A percentile compares a stretch with the other conserved stretches of the same genome.
Conservation (phyloP, 768 basidiomycete species). For the Candolleomyces eurysporus region DNA sequence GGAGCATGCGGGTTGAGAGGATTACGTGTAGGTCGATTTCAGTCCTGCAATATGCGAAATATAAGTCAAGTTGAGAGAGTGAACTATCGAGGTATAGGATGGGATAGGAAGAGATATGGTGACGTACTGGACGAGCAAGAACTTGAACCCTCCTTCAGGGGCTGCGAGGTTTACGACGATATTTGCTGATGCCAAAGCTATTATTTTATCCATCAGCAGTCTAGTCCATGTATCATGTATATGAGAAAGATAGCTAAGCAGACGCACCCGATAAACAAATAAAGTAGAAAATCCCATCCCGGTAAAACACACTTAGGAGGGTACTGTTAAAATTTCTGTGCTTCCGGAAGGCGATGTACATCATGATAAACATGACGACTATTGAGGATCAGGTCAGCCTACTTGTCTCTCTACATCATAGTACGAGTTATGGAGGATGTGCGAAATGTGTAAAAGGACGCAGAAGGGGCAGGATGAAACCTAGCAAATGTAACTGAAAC, state of each 20-base stretch:
- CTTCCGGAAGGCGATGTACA: slow-evolving; percentile 1
- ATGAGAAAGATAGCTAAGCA: neutral
- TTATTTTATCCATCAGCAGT: neutral
- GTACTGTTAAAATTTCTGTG: neutral
- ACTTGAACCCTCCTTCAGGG: neutral
- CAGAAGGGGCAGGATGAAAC: too few relatives aligned
- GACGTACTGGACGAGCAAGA: neutral
- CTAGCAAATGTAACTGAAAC: neutral
- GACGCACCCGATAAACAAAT: slow-evolving; percentile 1
- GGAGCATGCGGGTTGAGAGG: neutral
- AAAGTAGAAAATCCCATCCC: slow-evolving; percentile 2
- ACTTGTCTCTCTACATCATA: too few relatives aligned
- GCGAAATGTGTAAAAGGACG: too few relatives aligned
- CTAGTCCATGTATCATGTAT: neutral
- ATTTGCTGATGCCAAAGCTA: neutral
- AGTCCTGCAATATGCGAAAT: neutral
- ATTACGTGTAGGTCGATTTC: neutral
- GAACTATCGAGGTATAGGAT: neutral
- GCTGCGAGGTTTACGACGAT: slow-evolving; percentile 2
- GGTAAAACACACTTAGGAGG: neutral
- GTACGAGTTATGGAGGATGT: too few relatives aligned
- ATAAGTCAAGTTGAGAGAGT: too few relatives aligned
- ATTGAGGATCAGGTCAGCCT: neutral
- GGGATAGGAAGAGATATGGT: neutral
- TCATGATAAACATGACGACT: slow-evolving; percentile 3